A percentile compares a stretch with the other conserved stretches of the same genome.
Evolutionary conservation across 441 rosid genomes (phyloP).

Genomic region (Mallotus repandus): DNA sequence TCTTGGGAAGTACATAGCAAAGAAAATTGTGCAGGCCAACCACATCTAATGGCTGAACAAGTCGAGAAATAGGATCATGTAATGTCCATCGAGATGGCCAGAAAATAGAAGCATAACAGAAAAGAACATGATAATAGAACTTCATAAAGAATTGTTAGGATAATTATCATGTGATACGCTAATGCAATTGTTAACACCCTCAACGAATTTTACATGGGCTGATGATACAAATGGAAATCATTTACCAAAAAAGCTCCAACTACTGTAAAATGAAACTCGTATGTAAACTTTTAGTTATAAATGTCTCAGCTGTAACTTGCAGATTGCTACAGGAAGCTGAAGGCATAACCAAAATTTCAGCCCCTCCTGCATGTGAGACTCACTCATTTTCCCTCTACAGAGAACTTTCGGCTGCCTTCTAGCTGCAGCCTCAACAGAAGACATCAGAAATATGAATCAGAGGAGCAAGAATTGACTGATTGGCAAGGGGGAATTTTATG

Average conservation of each 20-base stretch:
- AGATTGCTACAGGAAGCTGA: conserved; percentile 29
- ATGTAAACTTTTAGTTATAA: conserved; percentile 5
- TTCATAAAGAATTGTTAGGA: not conserved
- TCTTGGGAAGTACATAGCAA: conserved; percentile 66
- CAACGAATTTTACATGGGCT: not conserved
- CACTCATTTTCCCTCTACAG: conserved; percentile 65
- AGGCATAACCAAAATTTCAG: not conserved
- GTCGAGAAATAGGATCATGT: not conserved
- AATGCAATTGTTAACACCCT: not conserved
- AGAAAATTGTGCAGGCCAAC: conserved; percentile 71
- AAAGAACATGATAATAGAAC: not conserved
- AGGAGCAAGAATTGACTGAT: too few species aligned
- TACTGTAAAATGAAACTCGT: not conserved
- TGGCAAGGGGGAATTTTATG: too few species aligned
- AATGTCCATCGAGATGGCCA: too few species aligned
- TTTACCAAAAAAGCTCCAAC: not conserved
- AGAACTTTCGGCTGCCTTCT: conserved; percentile 66
- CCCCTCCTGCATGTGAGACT: conserved; percentile 3
- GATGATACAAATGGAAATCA: not conserved
- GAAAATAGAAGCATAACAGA: too few species aligned
- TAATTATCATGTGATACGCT: too few species aligned
- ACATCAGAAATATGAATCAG: conserved; percentile 1
- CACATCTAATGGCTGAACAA: conserved; percentile 48
- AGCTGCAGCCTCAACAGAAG: conserved; percentile 47
- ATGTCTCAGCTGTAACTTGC: conserved; percentile 40